phyloP scores from a whole-genome alignment of 2,329 filamentous ascomycete genomes.

The Beauveria australis region DNA sequence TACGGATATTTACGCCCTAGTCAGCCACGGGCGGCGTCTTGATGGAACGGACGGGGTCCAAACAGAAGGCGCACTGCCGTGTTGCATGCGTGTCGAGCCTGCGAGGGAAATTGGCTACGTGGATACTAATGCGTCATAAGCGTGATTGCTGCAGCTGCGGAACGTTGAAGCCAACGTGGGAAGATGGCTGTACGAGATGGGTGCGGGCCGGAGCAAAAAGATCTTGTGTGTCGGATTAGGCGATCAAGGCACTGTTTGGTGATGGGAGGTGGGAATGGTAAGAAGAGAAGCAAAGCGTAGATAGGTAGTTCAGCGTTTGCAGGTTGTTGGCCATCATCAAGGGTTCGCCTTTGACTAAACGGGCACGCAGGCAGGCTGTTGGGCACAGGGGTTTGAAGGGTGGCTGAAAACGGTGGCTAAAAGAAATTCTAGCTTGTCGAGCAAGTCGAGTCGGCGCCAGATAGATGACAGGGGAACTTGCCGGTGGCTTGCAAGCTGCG shows the following conservation, averaged over 20 bases:
- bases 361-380: not conserved
- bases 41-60: slow-evolving; percentile 7
- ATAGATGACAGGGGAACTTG: not conserved
- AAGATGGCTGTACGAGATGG: not conserved
- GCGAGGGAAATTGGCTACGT: slow-evolving; percentile 5
- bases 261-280: not conserved
- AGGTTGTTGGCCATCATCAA: not conserved
- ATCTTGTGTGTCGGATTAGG: not conserved
- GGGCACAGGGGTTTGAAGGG: slow-evolving; percentile 1
- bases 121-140: slow-evolving; percentile 10
- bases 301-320: not conserved
- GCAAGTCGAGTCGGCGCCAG: not conserved
- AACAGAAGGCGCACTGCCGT: not conserved
- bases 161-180: not conserved
- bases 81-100: not conserved
- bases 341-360: not conserved
- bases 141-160: not conserved
- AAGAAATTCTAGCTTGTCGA: not conserved
- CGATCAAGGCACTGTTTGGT: not conserved
- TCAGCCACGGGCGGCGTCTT: not conserved
- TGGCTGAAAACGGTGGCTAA: not conserved
- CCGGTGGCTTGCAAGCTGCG: not conserved
- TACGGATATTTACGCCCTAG: not conserved
- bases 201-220: not conserved
- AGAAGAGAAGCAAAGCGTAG: not conserved